phyloP scores from a whole-genome alignment of 2,329 filamentous ascomycete species.

The Shiraia sp. region DNA sequence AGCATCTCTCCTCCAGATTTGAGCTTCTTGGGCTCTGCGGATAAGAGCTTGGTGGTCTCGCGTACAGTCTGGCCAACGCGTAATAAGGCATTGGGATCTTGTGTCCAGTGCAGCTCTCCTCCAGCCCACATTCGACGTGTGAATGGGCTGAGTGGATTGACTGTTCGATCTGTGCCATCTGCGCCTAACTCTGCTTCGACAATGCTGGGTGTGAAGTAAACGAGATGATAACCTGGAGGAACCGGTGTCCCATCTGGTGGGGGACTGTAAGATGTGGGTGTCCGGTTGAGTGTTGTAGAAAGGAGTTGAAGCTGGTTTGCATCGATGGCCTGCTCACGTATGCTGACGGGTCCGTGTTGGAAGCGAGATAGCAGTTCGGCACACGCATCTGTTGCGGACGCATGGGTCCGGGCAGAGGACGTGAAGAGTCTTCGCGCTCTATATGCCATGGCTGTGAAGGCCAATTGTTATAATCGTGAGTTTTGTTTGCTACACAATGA shows the following conservation, averaged over 20 bases:
- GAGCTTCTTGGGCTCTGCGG: constrained; percentile 55
- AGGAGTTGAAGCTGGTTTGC: constrained; percentile 40
- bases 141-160: constrained; percentile 74
- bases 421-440: constrained; percentile 25
- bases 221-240: constrained; percentile 77
- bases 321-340: constrained; percentile 36
- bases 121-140: constrained; percentile 89
- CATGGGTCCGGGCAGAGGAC: constrained; percentile 10
- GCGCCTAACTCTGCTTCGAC: constrained; percentile 65
- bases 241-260: constrained; percentile 44
- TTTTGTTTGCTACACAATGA: neutral
- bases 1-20: constrained; percentile 58
- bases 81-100: constrained; percentile 22
- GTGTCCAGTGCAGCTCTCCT: constrained; percentile 66
- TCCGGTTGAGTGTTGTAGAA: constrained; percentile 31
- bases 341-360: constrained; percentile 29
- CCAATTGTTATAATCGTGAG: neutral
- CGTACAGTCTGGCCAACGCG: constrained; percentile 40
- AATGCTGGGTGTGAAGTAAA: constrained; percentile 82
- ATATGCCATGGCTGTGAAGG: constrained; percentile 17
- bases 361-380: constrained; percentile 37
- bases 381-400: constrained; percentile 37
- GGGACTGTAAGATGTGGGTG: constrained; percentile 20
- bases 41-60: constrained; percentile 52
- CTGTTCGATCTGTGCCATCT: constrained; percentile 83